Evolutionary conservation across 441 rosid species (phyloP).

Genomic region (Euphorbia celastroides): DNA sequence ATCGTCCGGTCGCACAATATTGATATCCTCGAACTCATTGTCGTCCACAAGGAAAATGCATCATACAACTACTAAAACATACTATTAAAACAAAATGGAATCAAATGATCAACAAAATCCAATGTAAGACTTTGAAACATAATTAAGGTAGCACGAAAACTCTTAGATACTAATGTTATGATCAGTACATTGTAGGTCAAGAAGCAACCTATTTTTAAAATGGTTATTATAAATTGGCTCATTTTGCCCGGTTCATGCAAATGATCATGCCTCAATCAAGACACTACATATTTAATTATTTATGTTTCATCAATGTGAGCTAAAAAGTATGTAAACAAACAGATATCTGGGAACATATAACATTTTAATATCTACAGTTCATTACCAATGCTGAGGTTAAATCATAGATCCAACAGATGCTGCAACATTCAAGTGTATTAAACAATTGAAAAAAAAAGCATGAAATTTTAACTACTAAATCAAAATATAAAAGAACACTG

Average conservation of each 20-base stretch:
- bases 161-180: no score
- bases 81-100: neutral
- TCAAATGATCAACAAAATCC: neutral
- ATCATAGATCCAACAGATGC: neutral
- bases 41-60: constrained; percentile 41
- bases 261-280: neutral
- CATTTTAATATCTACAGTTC: neutral
- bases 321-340: neutral
- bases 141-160: no score
- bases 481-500: neutral
- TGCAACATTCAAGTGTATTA: neutral
- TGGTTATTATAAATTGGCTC: no score
- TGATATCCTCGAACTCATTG: constrained; percentile 71
- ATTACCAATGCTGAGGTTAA: neutral
- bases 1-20: constrained; percentile 53
- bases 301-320: neutral
- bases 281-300: neutral
- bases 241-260: no score
- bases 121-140: no score
- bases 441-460: neutral
- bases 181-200: neutral
- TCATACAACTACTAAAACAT: constrained; percentile 3
- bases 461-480: neutral
- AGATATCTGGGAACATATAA: neutral
- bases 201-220: neutral